Percentiles rank a stretch among this genome's conserved stretches.
Conservation (phyloP, 495 filamentous ascomycete species). For the Aspergillus carlsbadensis region DNA sequence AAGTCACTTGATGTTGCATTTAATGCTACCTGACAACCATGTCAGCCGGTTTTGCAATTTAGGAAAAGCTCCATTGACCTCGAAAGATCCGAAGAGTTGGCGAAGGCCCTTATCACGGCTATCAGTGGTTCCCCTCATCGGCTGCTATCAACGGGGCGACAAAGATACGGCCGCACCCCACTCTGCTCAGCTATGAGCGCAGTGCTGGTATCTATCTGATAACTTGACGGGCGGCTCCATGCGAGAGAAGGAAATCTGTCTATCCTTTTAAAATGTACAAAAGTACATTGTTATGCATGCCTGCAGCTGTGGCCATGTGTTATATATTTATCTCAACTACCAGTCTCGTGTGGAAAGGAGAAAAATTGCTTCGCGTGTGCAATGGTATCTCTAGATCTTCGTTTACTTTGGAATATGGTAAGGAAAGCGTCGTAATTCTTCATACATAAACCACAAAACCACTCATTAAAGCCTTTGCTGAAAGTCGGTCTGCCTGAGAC, state of each 20-base stretch:
- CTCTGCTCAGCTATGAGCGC: background rate
- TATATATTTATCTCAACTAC: no score
- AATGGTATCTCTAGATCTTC: slow-evolving; percentile 34
- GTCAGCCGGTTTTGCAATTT: background rate
- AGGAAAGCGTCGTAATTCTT: slow-evolving; percentile 32
- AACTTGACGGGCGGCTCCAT: no score
- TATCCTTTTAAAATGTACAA: no score
- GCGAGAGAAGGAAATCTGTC: no score
- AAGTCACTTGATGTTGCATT: background rate
- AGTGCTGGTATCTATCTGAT: no score
- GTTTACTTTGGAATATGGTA: slow-evolving; percentile 16
- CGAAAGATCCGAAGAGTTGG: no score
- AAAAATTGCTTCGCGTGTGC: background rate
- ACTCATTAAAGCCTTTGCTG: background rate
- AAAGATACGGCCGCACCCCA: slow-evolving; percentile 2
- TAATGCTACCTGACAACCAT: background rate
- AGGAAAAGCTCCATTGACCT: no score
- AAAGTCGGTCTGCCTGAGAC: no score
- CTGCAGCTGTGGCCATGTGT: no score
- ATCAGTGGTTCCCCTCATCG: slow-evolving; percentile 9
- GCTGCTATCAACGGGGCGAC: slow-evolving; percentile 1
- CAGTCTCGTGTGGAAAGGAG: no score
- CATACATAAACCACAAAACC: slow-evolving; percentile 25
- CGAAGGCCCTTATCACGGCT: background rate
- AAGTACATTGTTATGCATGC: no score